Evolutionary conservation across 768 basidiomycete species (phyloP), one percentile per base, ranked within the genome.

Genomic region (Russula virescens): DNA sequence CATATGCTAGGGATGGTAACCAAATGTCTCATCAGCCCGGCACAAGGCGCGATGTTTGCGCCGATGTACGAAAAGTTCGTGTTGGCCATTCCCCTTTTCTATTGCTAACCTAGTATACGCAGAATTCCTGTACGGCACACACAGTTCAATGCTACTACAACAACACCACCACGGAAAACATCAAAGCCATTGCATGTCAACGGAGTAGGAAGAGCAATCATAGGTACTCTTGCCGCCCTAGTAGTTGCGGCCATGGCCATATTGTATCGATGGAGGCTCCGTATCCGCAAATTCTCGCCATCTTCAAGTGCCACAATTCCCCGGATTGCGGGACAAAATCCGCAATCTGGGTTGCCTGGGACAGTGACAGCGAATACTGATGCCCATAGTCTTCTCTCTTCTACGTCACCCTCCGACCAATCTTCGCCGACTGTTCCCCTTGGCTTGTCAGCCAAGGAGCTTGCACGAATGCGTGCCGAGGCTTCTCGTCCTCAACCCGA

Each of bases 41-140:
- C 64, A 0, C 66, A 66, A 18, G 68, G 69, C 21, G 69, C 63
- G 2, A 59, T 70, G 55, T 70, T 62, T 60, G 69, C 68, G 2
- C 68, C 64, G n/a, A 53, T 70, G 10, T 66, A 68, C 16, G 47
- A 68, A 23, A 64, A 34, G 69, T 70, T 28, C 56, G 68, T 62
- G 5, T 35, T 10, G 10, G 10, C 5, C 34, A 5, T 10, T 5
- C 10, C 34, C 5, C 10, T 35, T 35, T 35, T 35, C 5, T 10
- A 5, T 35, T 5, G 34, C 34, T 35, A 35, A 35, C 34, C 34
- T 10, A 5, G 5, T 35, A 10, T 35, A 35, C 34, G 34, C 10
- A 35, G 58, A 19, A 25, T 14, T 10, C 46, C 54, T 34, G 38
- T 55, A 16, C 18, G 5, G 6, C 26, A 35, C 19, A 60, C 53